phyloP scores from a whole-genome alignment of 257 asterid species.

The Cinchona pubescens region DNA sequence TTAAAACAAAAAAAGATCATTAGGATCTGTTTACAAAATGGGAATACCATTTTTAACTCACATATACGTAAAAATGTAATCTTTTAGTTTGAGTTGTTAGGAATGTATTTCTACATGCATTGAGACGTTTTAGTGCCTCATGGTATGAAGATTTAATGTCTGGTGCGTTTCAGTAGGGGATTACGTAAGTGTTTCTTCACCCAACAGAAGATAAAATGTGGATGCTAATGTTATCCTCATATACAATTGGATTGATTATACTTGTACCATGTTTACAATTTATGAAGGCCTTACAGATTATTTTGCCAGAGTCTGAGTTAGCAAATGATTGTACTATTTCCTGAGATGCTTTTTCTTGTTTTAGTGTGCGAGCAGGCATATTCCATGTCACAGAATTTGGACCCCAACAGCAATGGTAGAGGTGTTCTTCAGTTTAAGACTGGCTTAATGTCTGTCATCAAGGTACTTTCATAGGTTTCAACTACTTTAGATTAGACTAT shows the following conservation, averaged over 20 bases:
- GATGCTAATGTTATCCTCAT: neutral
- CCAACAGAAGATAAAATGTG: constrained; percentile 1
- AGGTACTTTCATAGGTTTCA: constrained; percentile 50
- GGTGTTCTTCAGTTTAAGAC: constrained; percentile 99
- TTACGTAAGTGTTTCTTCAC: neutral
- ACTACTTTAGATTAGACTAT: constrained; percentile 15
- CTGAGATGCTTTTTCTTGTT: constrained; percentile 21
- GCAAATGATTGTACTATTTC: neutral
- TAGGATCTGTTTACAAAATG: neutral
- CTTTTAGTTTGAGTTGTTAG: neutral
- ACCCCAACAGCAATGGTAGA: constrained; percentile 91
- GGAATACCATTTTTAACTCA: neutral
- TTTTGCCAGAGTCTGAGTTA: neutral
- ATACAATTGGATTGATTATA: neutral
- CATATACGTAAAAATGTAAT: neutral
- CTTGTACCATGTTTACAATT: neutral
- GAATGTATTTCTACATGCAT: neutral
- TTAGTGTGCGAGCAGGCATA: constrained; percentile 99
- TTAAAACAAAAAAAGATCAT: neutral
- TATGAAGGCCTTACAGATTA: neutral
- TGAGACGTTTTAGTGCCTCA: neutral
- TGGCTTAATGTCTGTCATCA: constrained; percentile 93
- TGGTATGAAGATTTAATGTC: neutral
- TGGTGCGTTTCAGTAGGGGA: neutral
- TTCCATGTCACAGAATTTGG: constrained; percentile 90